Percentiles rank a stretch among this genome's conserved stretches.
phyloP scores from a whole-genome alignment of 805 yeast genomes.

The Ogataea kodamae region DNA sequence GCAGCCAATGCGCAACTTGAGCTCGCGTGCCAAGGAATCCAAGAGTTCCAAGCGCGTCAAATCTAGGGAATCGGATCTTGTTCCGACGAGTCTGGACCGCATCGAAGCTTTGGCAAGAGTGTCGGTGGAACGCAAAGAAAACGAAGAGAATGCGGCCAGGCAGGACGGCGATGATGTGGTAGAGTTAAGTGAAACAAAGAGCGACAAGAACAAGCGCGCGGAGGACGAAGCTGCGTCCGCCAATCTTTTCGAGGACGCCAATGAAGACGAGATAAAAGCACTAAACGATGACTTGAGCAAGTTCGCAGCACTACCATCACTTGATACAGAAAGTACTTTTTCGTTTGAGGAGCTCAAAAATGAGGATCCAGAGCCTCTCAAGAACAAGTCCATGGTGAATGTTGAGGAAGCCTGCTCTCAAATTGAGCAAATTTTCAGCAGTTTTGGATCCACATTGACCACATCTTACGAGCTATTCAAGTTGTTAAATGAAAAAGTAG shows the following conservation, averaged over 20 bases:
- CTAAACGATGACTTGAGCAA: conserved; percentile 23
- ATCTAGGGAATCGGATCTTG: conserved; percentile 8
- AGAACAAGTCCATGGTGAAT: conserved; percentile 23
- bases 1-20: conserved; percentile 54
- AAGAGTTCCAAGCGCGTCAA: conserved; percentile 22
- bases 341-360: conserved; percentile 24
- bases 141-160: conserved; percentile 18
- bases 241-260: conserved; percentile 31
- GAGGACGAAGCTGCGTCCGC: conserved; percentile 22
- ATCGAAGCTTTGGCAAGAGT: conserved; percentile 28
- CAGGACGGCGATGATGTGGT: conserved; percentile 10
- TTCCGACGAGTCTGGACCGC: conserved; percentile 16
- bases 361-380: conserved; percentile 31
- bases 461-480: conserved; percentile 30
- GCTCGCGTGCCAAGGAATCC: conserved; percentile 41
- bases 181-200: conserved; percentile 5
- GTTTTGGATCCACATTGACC: conserved; percentile 25
- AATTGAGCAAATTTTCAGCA: conserved; percentile 25
- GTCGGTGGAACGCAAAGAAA: conserved; percentile 27
- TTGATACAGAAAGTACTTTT: conserved; percentile 18
- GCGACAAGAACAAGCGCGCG: conserved; percentile 8
- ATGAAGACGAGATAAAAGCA: conserved; percentile 31
- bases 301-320: conserved; percentile 15
- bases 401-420: conserved; percentile 21
- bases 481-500: conserved; percentile 28